Percentiles rank a stretch among this genome's conserved stretches.
These are phyloP conservation scores for Botryosphaeria agaves DNA, from an alignment of 2,329 filamentous ascomycete species.

Conservation along the genomic window DNA sequence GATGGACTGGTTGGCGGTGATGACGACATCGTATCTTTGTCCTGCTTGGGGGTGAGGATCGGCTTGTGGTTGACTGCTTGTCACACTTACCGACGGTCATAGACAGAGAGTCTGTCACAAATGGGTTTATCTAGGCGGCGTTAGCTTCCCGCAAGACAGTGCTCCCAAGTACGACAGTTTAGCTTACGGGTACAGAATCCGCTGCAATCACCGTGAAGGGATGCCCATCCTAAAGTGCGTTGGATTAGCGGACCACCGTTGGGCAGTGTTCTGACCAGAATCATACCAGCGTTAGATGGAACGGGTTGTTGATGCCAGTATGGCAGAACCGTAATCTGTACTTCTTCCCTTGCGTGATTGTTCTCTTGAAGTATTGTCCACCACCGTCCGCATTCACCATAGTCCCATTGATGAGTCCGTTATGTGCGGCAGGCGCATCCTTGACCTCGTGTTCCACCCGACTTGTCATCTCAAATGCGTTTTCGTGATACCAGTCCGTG, in stretches of 20 bases:
- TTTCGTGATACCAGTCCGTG: slow-evolving; percentile 14
- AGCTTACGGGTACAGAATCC: slow-evolving; percentile 19
- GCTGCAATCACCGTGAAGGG: slow-evolving; percentile 16
- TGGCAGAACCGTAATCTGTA: slow-evolving; percentile 24
- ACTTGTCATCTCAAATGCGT: slow-evolving; percentile 10
- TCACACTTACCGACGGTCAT: slow-evolving; percentile 17
- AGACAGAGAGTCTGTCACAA: slow-evolving; percentile 18
- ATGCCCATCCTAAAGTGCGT: slow-evolving; percentile 21
- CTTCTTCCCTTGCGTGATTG: slow-evolving; percentile 16
- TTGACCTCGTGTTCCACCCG: slow-evolving; percentile 11
- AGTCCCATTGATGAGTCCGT: slow-evolving; percentile 22
- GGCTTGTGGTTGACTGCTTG: too few species aligned
- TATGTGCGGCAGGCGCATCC: slow-evolving; percentile 25
- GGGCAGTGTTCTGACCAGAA: too few species aligned
- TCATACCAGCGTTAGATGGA: too few species aligned
- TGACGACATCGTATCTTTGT: slow-evolving; percentile 13
- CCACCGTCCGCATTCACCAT: slow-evolving; percentile 6
- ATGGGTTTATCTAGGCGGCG: slow-evolving; percentile 25
- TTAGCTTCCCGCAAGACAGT: too few species aligned
- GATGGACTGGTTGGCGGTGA: slow-evolving; percentile 8
- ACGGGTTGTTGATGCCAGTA: slow-evolving; percentile 19
- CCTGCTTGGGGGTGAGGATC: slow-evolving; percentile 21
- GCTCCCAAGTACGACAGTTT: too few species aligned
- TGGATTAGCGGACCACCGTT: too few species aligned
- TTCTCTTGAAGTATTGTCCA: slow-evolving; percentile 10